Conservation (phyloP, 2,329 filamentous ascomycete genomes). For the Aspergillus texensis region DNA sequence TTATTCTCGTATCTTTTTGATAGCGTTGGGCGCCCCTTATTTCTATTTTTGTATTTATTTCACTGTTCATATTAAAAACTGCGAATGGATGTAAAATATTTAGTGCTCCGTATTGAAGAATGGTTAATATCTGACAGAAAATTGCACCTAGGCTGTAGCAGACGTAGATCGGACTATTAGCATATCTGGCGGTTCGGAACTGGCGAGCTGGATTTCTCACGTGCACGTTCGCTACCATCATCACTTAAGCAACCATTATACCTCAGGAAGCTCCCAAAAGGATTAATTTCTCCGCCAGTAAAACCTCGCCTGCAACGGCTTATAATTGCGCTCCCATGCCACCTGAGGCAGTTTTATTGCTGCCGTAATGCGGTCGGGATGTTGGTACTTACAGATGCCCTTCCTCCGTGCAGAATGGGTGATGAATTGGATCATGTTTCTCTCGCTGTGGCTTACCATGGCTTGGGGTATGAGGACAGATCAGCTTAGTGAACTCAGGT, state of each 20-base stretch:
- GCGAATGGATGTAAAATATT: neutral
- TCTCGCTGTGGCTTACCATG: constrained; percentile 39
- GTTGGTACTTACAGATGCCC: constrained; percentile 41
- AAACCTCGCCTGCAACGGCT: constrained; percentile 22
- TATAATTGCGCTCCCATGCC: constrained; percentile 28
- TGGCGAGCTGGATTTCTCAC: constrained; percentile 16
- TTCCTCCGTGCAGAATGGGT: constrained; percentile 36
- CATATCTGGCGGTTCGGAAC: constrained; percentile 36
- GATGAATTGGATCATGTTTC: constrained; percentile 36
- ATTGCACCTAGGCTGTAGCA: neutral
- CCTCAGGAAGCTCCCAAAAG: constrained; percentile 13
- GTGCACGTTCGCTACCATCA: constrained; percentile 16
- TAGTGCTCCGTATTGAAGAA: neutral
- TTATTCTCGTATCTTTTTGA: neutral
- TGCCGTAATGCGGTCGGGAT: constrained; percentile 46
- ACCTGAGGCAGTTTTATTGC: constrained; percentile 25
- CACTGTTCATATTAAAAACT: neutral
- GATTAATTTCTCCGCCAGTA: constrained; percentile 33
- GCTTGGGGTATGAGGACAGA: constrained; percentile 39
- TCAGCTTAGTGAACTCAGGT: constrained; percentile 42
- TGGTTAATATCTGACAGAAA: neutral
- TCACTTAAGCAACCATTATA: constrained; percentile 1
- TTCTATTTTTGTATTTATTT: neutral
- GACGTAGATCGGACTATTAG: constrained; percentile 8
- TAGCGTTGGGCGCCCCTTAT: neutral